These are phyloP conservation scores for Lichtheimia hyalospora DNA, from an alignment of 371 early-diverging fungal genomes.

Conservation along the genomic window DNA sequence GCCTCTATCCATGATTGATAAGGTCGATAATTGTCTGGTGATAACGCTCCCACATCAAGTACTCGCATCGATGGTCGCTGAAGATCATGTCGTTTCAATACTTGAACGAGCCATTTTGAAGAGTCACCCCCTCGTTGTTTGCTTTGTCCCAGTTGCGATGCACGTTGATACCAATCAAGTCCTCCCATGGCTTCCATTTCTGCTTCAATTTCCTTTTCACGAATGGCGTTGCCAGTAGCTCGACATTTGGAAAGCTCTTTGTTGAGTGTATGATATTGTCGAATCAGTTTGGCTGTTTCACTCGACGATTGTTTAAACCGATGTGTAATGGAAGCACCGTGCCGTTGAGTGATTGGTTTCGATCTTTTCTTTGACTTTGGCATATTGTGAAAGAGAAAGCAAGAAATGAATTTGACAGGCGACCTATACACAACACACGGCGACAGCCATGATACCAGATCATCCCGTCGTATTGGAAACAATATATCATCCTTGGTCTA, in stretches of 20 bases:
- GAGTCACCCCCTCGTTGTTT: slow-evolving; percentile 83
- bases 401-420: no score
- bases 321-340: not conserved
- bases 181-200: slow-evolving; percentile 87
- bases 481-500: no score
- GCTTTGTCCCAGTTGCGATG: slow-evolving; percentile 80
- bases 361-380: slow-evolving; percentile 4
- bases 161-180: slow-evolving; percentile 85
- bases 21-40: slow-evolving; percentile 72
- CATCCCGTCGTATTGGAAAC: no score
- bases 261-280: slow-evolving; percentile 73
- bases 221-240: slow-evolving; percentile 12
- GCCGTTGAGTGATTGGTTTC: slow-evolving; percentile 4
- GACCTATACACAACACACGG: no score
- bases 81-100: slow-evolving; percentile 31
- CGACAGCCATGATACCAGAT: no score
- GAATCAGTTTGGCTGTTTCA: slow-evolving; percentile 69
- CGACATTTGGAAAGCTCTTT: slow-evolving; percentile 64
- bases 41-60: slow-evolving; percentile 89
- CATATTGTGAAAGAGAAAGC: not conserved
- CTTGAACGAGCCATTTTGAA: slow-evolving; percentile 77
- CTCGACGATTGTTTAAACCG: slow-evolving; percentile 44
- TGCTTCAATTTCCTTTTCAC: slow-evolving; percentile 40
- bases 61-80: slow-evolving; percentile 38
- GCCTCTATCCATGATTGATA: slow-evolving; percentile 68